A percentile compares a stretch with the other conserved stretches of the same genome.
Evolutionary conservation across 2,329 filamentous ascomycete species (phyloP).

Genomic region (Pseudogymnoascus sp.): DNA sequence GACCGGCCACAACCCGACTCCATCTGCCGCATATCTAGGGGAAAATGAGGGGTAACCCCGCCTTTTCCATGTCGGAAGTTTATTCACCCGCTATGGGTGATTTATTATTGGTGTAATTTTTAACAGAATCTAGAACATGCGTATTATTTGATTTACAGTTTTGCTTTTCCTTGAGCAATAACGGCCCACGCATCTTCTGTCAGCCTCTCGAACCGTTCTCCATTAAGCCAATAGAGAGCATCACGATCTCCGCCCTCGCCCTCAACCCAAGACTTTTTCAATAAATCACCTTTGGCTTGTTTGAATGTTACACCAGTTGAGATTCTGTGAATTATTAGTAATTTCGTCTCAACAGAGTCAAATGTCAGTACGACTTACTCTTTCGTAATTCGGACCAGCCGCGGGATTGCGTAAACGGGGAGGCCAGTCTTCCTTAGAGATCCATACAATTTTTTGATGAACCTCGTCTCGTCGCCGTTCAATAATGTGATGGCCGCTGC

Average conservation of each 20-base stretch:
- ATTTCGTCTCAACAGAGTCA: not conserved
- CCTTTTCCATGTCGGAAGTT: not conserved
- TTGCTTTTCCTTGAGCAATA: slow-evolving; percentile 39
- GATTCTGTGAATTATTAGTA: slow-evolving; percentile 25
- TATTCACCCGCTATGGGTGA: not conserved
- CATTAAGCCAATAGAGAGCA: slow-evolving; percentile 39
- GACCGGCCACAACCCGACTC: not conserved
- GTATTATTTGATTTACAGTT: slow-evolving; percentile 28
- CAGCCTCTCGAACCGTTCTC: slow-evolving; percentile 33
- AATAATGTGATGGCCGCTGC: slow-evolving; percentile 40
- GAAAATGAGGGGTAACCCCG: not conserved
- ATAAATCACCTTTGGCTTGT: slow-evolving; percentile 39
- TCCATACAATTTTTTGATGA: slow-evolving; percentile 34
- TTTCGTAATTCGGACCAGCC: slow-evolving; percentile 40
- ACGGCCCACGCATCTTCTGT: slow-evolving; percentile 33
- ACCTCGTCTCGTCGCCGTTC: slow-evolving; percentile 27
- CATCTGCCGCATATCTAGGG: not conserved
- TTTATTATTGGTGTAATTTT: not conserved
- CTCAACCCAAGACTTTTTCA: slow-evolving; percentile 36
- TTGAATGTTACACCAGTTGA: slow-evolving; percentile 44
- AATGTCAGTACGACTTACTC: slow-evolving; percentile 30
- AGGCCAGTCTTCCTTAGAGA: slow-evolving; percentile 38
- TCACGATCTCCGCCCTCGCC: slow-evolving; percentile 29
- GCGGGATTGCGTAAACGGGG: slow-evolving; percentile 39
- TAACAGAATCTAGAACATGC: not conserved